Evolutionary conservation across 1,284 basidiomycete genomes (phyloP).

Genomic region (Irpex lacteus): DNA sequence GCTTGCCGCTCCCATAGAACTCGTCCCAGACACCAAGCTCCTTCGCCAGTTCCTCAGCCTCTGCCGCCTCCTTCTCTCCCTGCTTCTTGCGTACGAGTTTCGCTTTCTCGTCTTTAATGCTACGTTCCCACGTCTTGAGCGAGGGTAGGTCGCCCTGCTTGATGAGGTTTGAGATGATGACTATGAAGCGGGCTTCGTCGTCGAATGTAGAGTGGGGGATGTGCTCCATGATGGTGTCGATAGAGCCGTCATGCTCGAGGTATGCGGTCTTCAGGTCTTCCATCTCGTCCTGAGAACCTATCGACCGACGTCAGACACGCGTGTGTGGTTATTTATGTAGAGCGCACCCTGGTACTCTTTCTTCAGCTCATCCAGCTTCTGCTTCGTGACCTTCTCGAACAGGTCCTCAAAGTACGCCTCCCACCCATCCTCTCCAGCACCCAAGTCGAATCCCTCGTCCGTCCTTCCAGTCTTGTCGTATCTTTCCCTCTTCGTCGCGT

Average conservation of each 20-base stretch:
- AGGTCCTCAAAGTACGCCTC: conserved; percentile 89
- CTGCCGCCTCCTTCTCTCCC: conserved; percentile 74
- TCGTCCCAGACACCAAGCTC: conserved; percentile 95
- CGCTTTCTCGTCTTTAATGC: conserved; percentile 76
- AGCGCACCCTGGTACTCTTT: conserved; percentile 82
- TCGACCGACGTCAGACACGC: neutral
- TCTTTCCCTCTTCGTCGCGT: conserved; percentile 68
- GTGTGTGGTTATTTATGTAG: neutral
- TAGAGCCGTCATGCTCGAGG: conserved; percentile 59
- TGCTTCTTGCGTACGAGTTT: conserved; percentile 71
- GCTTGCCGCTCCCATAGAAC: conserved; percentile 84
- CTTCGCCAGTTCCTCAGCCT: conserved; percentile 84
- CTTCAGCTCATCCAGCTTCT: conserved; percentile 87
- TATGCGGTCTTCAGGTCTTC: conserved; percentile 79
- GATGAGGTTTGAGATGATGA: conserved; percentile 70
- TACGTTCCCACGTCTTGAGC: conserved; percentile 67
- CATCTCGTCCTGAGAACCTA: conserved; percentile 83
- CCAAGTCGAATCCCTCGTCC: conserved; percentile 72
- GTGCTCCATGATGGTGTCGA: conserved; percentile 77
- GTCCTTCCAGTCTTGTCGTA: conserved; percentile 87
- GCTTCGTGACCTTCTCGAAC: conserved; percentile 83
- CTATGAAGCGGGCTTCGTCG: conserved; percentile 83
- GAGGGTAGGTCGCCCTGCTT: conserved; percentile 53
- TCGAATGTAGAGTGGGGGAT: conserved; percentile 82
- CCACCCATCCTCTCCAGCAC: conserved; percentile 84